Base-by-base conservation (phyloP, 257 asterid species). In the Apocynum venetum region DNA sequence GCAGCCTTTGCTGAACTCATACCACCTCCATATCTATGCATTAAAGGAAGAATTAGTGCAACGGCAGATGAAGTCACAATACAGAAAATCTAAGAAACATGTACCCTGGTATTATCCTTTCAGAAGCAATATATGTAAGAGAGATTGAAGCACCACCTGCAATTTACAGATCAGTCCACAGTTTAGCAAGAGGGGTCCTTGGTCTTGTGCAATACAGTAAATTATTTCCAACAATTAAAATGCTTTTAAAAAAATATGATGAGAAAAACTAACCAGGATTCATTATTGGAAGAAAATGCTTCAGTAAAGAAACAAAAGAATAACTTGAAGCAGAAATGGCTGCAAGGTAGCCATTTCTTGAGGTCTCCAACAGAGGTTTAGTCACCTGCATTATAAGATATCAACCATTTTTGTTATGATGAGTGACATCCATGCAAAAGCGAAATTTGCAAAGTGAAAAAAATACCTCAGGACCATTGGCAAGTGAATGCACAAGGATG, bases 1-100 rank as follows among this genome's bases (percentile, higher is more conserved):
- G 98, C 97, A 84, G 98, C 91, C 84, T 94, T 94, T 14, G 97
- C 98, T 0, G 98, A 92, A 85, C 97, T 92, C 98, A 94, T 94
- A 43, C 98, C 97, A 25, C 97, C 98, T 53, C 98, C 98, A 72
- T 93, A 95, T 77, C 98, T 95, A 90, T 81, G 77, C 71, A 46
- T 65, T 71, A 67, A 71, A 79, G 19, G 6, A 76, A 65, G 66
- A 67, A 41, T 66, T 78, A 56, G 63, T 64, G 19, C 19, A 53
- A 13, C 53, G 52, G 1, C 19, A 35, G 19, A 71, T 59, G 59
- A 81, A 74, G 51, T 59, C 51, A 67, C 14, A 56, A 17, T 35
- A 51, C 31, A 59, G 64, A 38, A 46, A 72, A 35, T 35, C 20
- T 36, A 74, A 60, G 77, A 53, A 64, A 79, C 40, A 44, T 44